Conservation (phyloP, 2,329 filamentous ascomycete genomes). For the Coniella vitis region DNA sequence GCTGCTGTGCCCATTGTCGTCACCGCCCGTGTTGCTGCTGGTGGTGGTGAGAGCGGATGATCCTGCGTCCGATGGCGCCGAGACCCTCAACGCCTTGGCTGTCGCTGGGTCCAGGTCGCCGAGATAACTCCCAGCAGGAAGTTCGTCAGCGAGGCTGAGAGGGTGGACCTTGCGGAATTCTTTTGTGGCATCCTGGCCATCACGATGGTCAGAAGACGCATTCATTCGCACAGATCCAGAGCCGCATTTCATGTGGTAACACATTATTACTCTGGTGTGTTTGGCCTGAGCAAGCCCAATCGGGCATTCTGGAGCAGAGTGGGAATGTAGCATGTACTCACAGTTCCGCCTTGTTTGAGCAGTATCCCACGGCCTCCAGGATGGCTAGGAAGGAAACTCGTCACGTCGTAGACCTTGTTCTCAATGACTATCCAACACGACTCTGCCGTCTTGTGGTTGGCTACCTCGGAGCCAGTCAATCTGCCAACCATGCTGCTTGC, state of each 20-base stretch:
- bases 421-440: slow-evolving; percentile 33
- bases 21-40: slow-evolving; percentile 2
- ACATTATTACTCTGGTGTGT: no score
- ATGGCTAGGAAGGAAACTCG: slow-evolving; percentile 27
- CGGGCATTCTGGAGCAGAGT: not conserved
- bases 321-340: slow-evolving; percentile 16
- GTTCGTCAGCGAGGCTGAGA: slow-evolving; percentile 23
- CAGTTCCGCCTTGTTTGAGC: slow-evolving; percentile 24
- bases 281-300: no score
- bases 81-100: slow-evolving; percentile 18
- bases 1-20: no score
- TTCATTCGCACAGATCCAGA: no score
- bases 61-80: slow-evolving; percentile 1
- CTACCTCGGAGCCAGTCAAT: slow-evolving; percentile 27
- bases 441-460: slow-evolving; percentile 26
- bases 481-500: not conserved
- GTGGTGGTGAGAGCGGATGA: not conserved
- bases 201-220: not conserved
- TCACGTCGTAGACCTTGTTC: slow-evolving; percentile 30
- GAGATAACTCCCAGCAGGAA: slow-evolving; percentile 24
- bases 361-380: slow-evolving; percentile 26
- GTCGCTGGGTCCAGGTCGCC: slow-evolving; percentile 23
- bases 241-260: no score
- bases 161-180: slow-evolving; percentile 27
- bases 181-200: slow-evolving; percentile 24